Conservation (phyloP, 768 basidiomycete genomes). For the Phaffia tasmanica region DNA sequence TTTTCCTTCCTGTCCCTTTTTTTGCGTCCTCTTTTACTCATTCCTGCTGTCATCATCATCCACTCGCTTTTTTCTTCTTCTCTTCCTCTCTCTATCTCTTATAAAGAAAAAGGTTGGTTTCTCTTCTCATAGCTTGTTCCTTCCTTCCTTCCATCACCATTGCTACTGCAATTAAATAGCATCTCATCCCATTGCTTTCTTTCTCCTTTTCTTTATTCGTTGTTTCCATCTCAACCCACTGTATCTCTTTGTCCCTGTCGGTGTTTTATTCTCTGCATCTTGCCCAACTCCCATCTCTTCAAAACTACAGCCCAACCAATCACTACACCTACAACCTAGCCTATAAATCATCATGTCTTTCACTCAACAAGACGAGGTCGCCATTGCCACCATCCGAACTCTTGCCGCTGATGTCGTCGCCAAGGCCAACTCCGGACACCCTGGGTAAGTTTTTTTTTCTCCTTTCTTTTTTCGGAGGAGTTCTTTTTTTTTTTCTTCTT, state of each 20-base stretch:
- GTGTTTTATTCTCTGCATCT: neutral
- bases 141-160: too few relatives aligned
- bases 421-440: conserved; percentile 79
- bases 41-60: neutral
- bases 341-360: conserved; percentile 21
- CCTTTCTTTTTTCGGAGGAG: neutral
- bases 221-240: too few relatives aligned
- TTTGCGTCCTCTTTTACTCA: neutral
- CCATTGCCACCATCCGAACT: conserved; percentile 33
- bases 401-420: conserved; percentile 38
- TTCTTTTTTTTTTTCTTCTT: too few relatives aligned
- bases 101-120: too few relatives aligned
- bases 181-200: too few relatives aligned
- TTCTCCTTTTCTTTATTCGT: too few relatives aligned
- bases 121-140: too few relatives aligned
- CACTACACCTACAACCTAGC: neutral
- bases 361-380: conserved; percentile 28
- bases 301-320: neutral
- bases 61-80: neutral
- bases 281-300: neutral
- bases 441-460: conserved; percentile 42
- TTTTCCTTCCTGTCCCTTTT: neutral
- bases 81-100: neutral
- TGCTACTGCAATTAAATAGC: too few relatives aligned
- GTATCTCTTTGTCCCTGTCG: too few relatives aligned